Evolutionary conservation across 1,284 basidiomycete species (phyloP).

Genomic region (Melampsora americana): DNA sequence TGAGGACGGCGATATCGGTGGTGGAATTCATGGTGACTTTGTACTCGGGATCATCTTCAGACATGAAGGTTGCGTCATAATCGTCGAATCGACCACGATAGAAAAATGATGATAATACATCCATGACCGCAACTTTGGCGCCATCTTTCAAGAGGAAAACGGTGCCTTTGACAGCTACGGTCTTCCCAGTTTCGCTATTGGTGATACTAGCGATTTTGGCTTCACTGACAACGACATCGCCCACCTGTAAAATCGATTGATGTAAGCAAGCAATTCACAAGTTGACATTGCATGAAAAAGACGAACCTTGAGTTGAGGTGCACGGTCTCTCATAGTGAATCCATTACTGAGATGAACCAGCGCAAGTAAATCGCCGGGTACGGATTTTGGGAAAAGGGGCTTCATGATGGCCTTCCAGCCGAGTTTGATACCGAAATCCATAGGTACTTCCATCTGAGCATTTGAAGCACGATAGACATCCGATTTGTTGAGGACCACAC

Average conservation of each 20-base stretch:
- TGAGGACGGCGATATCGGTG: constrained; percentile 80
- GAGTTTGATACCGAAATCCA: constrained; percentile 98
- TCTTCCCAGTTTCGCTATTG: constrained; percentile 86
- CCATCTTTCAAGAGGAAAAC: constrained; percentile 74
- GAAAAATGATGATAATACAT: constrained; percentile 91
- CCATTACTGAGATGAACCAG: constrained; percentile 96
- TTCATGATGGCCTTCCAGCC: constrained; percentile 99
- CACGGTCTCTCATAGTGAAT: constrained; percentile 33
- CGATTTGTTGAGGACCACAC: constrained; percentile 62
- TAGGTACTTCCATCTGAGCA: constrained; percentile 74
- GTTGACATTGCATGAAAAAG: too few species aligned
- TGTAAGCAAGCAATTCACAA: too few species aligned
- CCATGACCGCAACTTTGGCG: constrained; percentile 69
- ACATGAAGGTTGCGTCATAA: constrained; percentile 93
- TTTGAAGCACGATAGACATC: constrained; percentile 75
- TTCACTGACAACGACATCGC: constrained; percentile 84
- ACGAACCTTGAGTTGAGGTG: constrained; percentile 40
- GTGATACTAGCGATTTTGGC: constrained; percentile 83
- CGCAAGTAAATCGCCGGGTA: constrained; percentile 89
- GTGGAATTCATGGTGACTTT: constrained; percentile 71
- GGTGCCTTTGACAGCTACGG: constrained; percentile 73
- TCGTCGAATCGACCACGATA: constrained; percentile 92
- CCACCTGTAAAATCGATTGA: constrained; percentile 63
- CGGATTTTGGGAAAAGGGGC: constrained; percentile 84
- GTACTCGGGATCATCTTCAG: constrained; percentile 82